Evolutionary conservation across 169 alveolate species (phyloP), one percentile per base, ranked within the genome.

Genomic region (Plasmodium vinckei): DNA sequence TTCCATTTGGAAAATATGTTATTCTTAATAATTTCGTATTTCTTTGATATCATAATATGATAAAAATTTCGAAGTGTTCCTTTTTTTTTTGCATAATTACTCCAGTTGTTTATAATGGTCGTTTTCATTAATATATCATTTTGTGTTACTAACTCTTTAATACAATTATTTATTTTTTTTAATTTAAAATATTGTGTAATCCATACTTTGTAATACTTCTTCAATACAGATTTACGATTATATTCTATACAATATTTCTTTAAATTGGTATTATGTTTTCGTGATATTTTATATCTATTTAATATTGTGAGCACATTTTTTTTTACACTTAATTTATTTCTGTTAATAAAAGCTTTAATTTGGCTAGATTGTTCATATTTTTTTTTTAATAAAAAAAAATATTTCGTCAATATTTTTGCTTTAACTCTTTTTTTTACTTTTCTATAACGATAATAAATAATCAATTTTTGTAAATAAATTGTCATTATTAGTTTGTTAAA

Each of bases 1-100:
- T 53, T 75, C 88, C 88, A 75, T 47, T 19, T 61, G 19, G 44
- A 9, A 56, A 75, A 75, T 44, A 61, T 19, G 59, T 51, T 51
- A 12, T 9, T 63, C 54, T 75, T 39, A 2, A 63, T 56, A n/a
- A 15, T 39, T 25, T 47, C 39, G 6, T 63, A 47, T 23, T 42
- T 63, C 33, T 63, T 42, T 9, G 7, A 7, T 42, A 12, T 75
- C 13, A 75, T 27, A 25, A 47, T 42, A 33, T 63, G 6, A 54
- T 75, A 47, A 27, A 10, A 49, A 61, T 15, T 33, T 23, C 15
- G 17, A 27, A 61, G 9, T 33, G 44, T 27, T 2, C 5, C 27
- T 42, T 10, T 27, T 42, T 56, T 75, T 19, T 63, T 64, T 33
- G 73, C 9, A 33, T 75, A 56, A 1, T 9, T 15, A 46, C 61